phyloP scores from a whole-genome alignment of 2,329 filamentous ascomycete genomes.

The Beauveria pseudobassiana region DNA sequence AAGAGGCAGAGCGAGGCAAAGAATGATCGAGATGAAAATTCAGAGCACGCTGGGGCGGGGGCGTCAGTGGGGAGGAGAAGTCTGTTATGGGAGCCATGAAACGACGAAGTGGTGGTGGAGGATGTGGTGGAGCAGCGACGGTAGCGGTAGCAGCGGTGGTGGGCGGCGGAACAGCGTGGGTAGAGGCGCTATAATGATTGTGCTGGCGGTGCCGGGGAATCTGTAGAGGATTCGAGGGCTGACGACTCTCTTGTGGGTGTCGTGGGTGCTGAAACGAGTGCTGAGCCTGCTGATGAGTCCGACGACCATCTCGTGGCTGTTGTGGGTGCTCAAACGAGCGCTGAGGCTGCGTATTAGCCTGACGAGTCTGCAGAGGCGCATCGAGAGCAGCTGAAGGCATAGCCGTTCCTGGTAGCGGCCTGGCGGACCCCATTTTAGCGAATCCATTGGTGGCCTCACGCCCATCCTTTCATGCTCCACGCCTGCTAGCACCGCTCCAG shows the following conservation, averaged over 20 bases:
- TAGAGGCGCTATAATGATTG: not conserved
- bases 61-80: constrained; percentile 47
- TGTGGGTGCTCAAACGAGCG: not conserved
- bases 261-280: not conserved
- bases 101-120: constrained; percentile 4
- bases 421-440: constrained; percentile 14
- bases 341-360: not conserved
- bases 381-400: constrained; percentile 4
- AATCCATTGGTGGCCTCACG: constrained; percentile 17
- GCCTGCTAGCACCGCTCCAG: constrained; percentile 22
- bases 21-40: constrained; percentile 48
- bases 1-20: not conserved
- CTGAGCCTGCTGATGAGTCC: not conserved
- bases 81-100: constrained; percentile 27
- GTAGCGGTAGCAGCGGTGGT: not conserved
- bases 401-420: not conserved
- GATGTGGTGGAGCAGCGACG: constrained; percentile 8
- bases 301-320: not conserved
- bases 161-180: not conserved
- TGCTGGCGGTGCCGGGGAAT: not conserved
- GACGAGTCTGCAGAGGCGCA: not conserved
- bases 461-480: constrained; percentile 17
- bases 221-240: not conserved
- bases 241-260: not conserved
- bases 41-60: constrained; percentile 45